Evolutionary conservation across 2,329 filamentous ascomycete genomes (phyloP), one percentile per base, ranked within the genome.

Genomic region (Epichloe typhina): DNA sequence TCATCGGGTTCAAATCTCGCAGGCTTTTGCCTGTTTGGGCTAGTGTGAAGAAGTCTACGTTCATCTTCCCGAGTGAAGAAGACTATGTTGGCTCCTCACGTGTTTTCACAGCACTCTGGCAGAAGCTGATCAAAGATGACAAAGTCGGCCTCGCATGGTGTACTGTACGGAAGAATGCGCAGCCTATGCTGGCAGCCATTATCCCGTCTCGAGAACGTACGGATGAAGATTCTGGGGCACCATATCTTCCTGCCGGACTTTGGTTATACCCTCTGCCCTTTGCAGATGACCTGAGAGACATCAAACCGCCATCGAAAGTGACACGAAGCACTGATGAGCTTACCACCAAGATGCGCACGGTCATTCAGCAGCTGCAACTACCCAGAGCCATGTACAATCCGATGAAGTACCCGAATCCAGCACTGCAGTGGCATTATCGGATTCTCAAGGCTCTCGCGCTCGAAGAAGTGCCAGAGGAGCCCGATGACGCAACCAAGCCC

Each of bases 351-450:
- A 96, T 96, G 90, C 79, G 87, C 46, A 76, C 76, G 5, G 79
- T 96, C 4, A 73, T 96, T 2, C 84, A 93, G 62, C 88, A 95
- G 57, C 72, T 96, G 0, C 88, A 95, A 63, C 78, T 98, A 7
- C 93, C 93, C 0, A 90, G 87, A 61, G 89, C 79, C 5, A 74
- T 79, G 35, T 98, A 94, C 62, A 85, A 95, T 57, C 90, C 91
- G 1, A 72, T 74, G 1, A 93, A 85, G 61, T 97, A 96, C 61
- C 88, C 93, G 0, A 98, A 98, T 55, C 89, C 90, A 9, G 79
- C 86, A 8, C 73, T 98, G 23, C 93, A 98, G 68, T 98, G 91
- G 90, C 93, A 97, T 69, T 98, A 97, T 72, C 84, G 82, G 54
- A 95, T 98, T 44, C 72, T 98, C 0, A 93, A 98, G 67, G 85